These are phyloP conservation scores for Neurospora sp. DNA, from an alignment of 495 filamentous ascomycete genomes.

Conservation along the genomic window DNA sequence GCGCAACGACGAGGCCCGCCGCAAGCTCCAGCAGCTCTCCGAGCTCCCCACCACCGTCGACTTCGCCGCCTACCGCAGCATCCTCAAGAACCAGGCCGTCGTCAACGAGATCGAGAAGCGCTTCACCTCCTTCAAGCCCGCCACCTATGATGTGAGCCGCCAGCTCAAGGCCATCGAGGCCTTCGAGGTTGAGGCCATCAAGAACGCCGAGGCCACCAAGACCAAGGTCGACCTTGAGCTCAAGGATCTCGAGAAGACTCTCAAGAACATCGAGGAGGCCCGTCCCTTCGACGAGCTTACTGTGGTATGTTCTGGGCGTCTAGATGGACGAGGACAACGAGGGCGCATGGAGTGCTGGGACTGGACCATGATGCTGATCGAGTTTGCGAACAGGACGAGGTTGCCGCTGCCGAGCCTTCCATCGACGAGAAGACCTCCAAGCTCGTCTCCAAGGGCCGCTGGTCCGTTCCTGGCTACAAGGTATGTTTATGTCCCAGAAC, in stretches of 20 bases:
- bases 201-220: constrained; percentile 95
- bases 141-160: constrained; percentile 76
- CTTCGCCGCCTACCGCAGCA: constrained; percentile 81
- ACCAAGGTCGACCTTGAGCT: constrained; percentile 87
- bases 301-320: constrained; percentile 54
- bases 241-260: constrained; percentile 79
- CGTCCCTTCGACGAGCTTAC: constrained; percentile 95
- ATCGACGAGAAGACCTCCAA: constrained; percentile 90
- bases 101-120: constrained; percentile 94
- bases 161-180: constrained; percentile 96
- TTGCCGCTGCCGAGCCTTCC: constrained; percentile 81
- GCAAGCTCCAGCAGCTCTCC: constrained; percentile 69
- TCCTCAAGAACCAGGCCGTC: constrained; percentile 89
- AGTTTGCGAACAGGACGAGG: constrained; percentile 60
- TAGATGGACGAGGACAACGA: background rate
- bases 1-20: constrained; percentile 97
- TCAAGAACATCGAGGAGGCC: constrained; percentile 94
- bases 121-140: constrained; percentile 80
- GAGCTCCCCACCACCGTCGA: constrained; percentile 77
- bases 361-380: constrained; percentile 9
- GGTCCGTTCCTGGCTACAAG: constrained; percentile 97
- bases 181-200: constrained; percentile 92
- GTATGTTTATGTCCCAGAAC: constrained; percentile 38
- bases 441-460: constrained; percentile 93
- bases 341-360: background rate